These are phyloP conservation scores for Phialophora macrospora DNA, from an alignment of 2,329 filamentous ascomycete species.

Conservation along the genomic window DNA sequence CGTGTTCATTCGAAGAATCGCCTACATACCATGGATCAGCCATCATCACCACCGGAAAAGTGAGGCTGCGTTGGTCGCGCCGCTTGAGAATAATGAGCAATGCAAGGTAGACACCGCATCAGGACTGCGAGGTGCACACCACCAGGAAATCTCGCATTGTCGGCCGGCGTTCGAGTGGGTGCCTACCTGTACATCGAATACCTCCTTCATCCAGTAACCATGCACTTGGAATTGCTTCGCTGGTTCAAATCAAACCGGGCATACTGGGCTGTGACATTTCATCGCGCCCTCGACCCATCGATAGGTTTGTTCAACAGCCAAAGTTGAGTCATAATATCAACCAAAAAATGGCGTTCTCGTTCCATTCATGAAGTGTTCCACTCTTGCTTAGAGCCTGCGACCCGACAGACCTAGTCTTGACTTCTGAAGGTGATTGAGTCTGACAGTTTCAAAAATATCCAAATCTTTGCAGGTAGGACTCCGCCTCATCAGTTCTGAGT, in stretches of 20 bases:
- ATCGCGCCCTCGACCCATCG: conserved; percentile 1
- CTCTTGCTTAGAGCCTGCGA: not conserved
- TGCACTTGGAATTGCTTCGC: not conserved
- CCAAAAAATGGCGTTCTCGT: not conserved
- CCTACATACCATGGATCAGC: not conserved
- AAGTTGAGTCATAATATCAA: conserved; percentile 5
- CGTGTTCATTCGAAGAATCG: not conserved
- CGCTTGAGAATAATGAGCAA: not conserved
- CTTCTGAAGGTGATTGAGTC: not conserved
- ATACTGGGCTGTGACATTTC: not conserved
- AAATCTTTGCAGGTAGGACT: not conserved
- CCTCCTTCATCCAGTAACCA: not conserved
- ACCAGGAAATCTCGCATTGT: not conserved
- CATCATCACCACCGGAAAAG: not conserved
- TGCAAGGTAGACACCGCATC: not conserved
- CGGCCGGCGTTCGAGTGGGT: not conserved
- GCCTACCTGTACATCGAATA: not conserved
- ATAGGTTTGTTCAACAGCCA: not conserved
- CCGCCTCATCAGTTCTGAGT: conserved; percentile 10
- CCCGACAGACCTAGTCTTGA: conserved; percentile 2
- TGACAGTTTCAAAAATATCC: conserved; percentile 5
- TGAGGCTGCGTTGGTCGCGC: not conserved
- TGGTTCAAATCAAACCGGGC: not conserved
- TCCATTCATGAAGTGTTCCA: not conserved
- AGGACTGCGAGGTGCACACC: not conserved